Base-by-base conservation (phyloP, 2,329 filamentous ascomycete species). In the Nemania sp. region DNA sequence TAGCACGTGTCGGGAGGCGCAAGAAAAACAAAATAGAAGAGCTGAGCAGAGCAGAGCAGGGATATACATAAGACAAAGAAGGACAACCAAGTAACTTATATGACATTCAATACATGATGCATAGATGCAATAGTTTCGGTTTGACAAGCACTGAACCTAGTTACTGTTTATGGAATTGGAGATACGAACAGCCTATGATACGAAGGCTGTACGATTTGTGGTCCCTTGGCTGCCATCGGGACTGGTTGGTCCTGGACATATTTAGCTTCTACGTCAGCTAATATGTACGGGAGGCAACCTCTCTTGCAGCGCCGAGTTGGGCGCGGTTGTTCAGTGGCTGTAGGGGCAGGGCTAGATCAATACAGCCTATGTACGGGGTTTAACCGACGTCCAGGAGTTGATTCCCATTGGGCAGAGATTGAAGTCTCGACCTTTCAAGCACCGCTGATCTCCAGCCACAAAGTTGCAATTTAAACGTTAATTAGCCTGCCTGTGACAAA, bases 401-500 rank as follows among this genome's bases (percentile, higher is more conserved):
- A 38, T 41, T 60, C 57, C 65, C 22, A 70, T 70, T 66, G 69
- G 69, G 29, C 22, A 53, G 43, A 26, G 38, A 35, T 32, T 10
- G 29, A 55, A 60, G 56, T 66, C 56, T 63, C 63, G 63, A 49
- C 63, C 62, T 49, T 29, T 41, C 10, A 10, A 32, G 45, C 49
- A 54, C 32, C 56, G 41, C 29, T 61, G 68, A 64, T 66, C 54
- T 56, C 47, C 68, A 68, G 68, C 68, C 66, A 70, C 68, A 68
- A 38, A n/a, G 68, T 67, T 58, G 51, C 66, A 66, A 32, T 62
- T 52, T 27, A 35, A 52, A 56, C 41, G 57, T 38, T 58, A n/a
- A 55, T 65, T 57, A 62, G 57, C 29, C 62, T 61, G 49, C 52
- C n/a, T 24, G 51, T 63, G 65, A 62, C 65, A 56, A 65, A 68